These are phyloP conservation scores for Oryza meridionalis DNA, from an alignment of 176 grass and related monocot genomes.

Conservation along the genomic window DNA sequence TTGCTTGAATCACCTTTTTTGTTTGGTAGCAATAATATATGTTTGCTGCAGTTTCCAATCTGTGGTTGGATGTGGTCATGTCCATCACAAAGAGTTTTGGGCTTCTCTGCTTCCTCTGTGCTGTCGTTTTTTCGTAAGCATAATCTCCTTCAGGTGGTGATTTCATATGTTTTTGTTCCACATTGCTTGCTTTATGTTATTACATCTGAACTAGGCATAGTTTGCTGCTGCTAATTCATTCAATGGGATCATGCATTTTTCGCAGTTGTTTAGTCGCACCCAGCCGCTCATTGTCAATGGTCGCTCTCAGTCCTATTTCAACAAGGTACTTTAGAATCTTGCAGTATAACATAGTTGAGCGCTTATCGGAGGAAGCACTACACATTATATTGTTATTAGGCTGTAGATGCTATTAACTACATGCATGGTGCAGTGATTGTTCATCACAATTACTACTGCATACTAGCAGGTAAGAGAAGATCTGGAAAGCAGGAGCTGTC, in stretches of 20 bases:
- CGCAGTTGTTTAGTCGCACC: conserved; percentile 71
- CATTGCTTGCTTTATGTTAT: background rate
- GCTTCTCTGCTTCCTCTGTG: conserved; percentile 84
- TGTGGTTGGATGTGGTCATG: conserved; percentile 87
- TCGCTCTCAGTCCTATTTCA: conserved; percentile 74
- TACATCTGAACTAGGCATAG: too few species aligned
- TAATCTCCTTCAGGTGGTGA: conserved; percentile 68
- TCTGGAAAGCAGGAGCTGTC: conserved; percentile 65
- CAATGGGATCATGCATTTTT: background rate
- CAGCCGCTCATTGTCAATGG: conserved; percentile 79
- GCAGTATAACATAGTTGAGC: background rate
- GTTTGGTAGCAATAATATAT: too few species aligned
- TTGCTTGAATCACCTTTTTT: too few species aligned
- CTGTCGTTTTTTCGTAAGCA: conserved; percentile 87
- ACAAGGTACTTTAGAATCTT: conserved; percentile 42
- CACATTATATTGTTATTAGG: too few species aligned
- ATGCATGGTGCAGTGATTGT: background rate
- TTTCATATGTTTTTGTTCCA: background rate
- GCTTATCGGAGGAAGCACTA: too few species aligned
- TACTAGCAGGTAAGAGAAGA: conserved; percentile 63
- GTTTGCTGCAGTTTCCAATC: conserved; percentile 61
- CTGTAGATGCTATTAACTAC: too few species aligned
- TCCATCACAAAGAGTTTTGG: conserved; percentile 69
- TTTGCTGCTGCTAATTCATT: background rate
- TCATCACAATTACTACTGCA: background rate